Percentiles rank a stretch among this genome's conserved stretches.
These are phyloP conservation scores for grape (Vitis vinifera) DNA, from an alignment of 164 flowering plant genomes.

Conservation along the genomic window DNA sequence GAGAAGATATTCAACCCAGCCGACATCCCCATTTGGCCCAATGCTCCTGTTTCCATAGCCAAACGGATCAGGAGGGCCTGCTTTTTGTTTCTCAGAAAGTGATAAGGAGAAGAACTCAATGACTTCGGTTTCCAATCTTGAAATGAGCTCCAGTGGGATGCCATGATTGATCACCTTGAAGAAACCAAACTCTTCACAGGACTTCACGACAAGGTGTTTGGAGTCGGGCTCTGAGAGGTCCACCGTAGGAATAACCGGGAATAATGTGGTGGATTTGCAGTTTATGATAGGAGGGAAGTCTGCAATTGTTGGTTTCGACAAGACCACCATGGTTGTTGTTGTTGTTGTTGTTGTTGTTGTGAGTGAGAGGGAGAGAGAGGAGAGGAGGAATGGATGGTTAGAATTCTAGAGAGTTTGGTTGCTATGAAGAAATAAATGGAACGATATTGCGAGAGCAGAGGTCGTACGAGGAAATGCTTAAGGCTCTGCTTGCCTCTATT, in stretches of 20 bases:
- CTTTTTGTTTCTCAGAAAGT: constrained; percentile 28
- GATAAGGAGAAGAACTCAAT: constrained; percentile 30
- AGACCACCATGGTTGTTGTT: no score
- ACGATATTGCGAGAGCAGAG: no score
- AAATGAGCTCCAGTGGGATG: constrained; percentile 31
- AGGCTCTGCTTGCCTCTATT: no score
- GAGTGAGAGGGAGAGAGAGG: no score
- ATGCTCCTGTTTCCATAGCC: constrained; percentile 40
- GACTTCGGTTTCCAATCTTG: constrained; percentile 27
- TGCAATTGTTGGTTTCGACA: no score
- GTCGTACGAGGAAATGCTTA: no score
- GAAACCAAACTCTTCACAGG: constrained; percentile 43
- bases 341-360: no score
- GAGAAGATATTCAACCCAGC: constrained; percentile 44
- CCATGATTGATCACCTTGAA: constrained; percentile 45
- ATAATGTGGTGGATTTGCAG: background rate
- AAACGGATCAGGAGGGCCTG: constrained; percentile 33
- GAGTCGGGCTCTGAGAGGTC: constrained; percentile 36
- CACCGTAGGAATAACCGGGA: constrained; percentile 1
- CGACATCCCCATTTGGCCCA: constrained; percentile 41
- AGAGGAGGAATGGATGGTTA: no score
- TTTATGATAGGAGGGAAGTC: no score
- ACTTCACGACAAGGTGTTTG: constrained; percentile 28
- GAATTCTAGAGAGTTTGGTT: no score
- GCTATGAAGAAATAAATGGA: no score